Base-by-base conservation (phyloP, 768 basidiomycete species). In the Trametes maxima region DNA sequence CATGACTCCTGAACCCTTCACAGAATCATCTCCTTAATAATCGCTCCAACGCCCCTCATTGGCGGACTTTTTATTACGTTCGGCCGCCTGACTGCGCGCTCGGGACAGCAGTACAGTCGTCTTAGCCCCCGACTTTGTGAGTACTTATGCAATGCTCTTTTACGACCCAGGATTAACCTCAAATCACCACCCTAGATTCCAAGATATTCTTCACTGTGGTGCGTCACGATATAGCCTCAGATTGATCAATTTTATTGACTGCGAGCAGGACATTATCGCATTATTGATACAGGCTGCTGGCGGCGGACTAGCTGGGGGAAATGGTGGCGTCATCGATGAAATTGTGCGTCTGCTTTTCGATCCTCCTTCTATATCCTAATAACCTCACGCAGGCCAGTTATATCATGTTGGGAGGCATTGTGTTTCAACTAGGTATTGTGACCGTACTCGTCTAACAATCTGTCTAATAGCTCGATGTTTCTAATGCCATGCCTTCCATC, bases 391-490 rank as follows among this genome's bases (percentile, higher is more conserved):
- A 68, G 68, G 70, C 67, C 12, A 59, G 67, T 2, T 47, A 67
- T 44, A 67, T 70, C 54, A 70, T 70, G 64, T 51, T 70, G 5
- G 83, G 73, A 0, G 88, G 87, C 47, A 87, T 90, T 54, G 75
- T 75, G 14, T 80, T 88, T 66, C 64, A 71, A 42, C 56, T 74
- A 66, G 59, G 69, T 70, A 63, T 14, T n/a, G n/a, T n/a, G n/a
- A n/a, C n/a, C n/a, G n/a, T n/a, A 6, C 63, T 43, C 5, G 25
- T 25, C 36, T 24, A 5, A 17, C 10, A 1, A 11, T 39, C 13
- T 12, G 16, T 17, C 12, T 3, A 19, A 4, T n/a, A 17, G 16
- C 5, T 36, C 42, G 5, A 46, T 25, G n/a, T n/a, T n/a, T n/a
- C n/a, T n/a, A 8, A 2, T 13, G 10, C 17, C 21, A 17, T 1